Percentiles rank a stretch among this genome's conserved stretches.
phyloP scores from a whole-genome alignment of 2,329 filamentous ascomycete genomes.

The Fusarium tuaranense region DNA sequence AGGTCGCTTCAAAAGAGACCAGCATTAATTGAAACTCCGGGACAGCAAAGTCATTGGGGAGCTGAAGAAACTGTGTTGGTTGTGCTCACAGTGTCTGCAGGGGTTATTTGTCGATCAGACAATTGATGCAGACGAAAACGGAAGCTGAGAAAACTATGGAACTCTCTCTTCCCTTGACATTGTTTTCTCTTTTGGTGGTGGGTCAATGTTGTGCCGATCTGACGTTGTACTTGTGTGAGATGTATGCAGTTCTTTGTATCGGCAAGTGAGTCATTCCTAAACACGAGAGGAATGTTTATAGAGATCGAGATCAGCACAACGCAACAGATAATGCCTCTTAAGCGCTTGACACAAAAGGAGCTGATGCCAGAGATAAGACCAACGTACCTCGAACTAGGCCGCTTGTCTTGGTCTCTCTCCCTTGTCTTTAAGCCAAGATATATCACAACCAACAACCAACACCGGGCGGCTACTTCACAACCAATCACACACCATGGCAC shows the following conservation, averaged over 20 bases:
- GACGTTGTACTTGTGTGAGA: background rate
- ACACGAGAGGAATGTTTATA: background rate
- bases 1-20: background rate
- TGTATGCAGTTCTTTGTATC: background rate
- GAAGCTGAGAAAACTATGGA: background rate
- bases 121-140: background rate
- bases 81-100: slow-evolving; percentile 26
- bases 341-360: slow-evolving; percentile 4
- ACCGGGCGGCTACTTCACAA: slow-evolving; percentile 1
- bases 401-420: background rate
- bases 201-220: slow-evolving; percentile 7
- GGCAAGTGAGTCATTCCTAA: slow-evolving; percentile 7
- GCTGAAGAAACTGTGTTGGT: slow-evolving; percentile 52
- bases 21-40: slow-evolving; percentile 15
- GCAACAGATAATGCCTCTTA: background rate
- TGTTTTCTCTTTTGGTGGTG: background rate
- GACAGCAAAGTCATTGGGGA: slow-evolving; percentile 37
- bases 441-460: slow-evolving; percentile 20
- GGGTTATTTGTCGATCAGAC: background rate
- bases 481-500: slow-evolving; percentile 28
- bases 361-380: background rate
- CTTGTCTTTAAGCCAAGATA: background rate
- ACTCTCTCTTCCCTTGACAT: background rate
- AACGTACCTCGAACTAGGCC: background rate
- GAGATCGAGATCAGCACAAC: background rate